A percentile compares a stretch with the other conserved stretches of the same genome.
Evolutionary conservation across 140 eudicot genomes (phyloP).

Genomic region (Senecio squalidus): DNA sequence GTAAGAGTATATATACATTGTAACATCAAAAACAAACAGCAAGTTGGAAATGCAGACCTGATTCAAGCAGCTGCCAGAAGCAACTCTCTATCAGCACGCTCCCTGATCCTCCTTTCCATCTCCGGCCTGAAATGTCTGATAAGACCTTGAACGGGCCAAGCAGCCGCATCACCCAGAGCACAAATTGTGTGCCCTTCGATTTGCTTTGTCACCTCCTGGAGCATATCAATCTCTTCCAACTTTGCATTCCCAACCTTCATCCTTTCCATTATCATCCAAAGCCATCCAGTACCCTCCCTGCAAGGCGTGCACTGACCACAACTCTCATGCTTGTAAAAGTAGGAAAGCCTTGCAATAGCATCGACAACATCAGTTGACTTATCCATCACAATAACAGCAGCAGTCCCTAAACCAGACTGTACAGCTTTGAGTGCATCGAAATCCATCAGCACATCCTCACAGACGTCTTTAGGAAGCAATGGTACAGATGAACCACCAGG

Average conservation of each 20-base stretch:
- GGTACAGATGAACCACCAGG: constrained; percentile 98
- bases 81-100: constrained; percentile 78
- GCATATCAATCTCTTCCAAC: constrained; percentile 97
- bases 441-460: constrained; percentile 96
- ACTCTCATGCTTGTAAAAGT: constrained; percentile 94
- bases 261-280: constrained; percentile 98
- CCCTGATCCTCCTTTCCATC: constrained; percentile 89
- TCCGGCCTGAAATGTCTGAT: constrained; percentile 96
- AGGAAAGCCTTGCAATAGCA: constrained; percentile 85
- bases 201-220: constrained; percentile 96
- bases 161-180: constrained; percentile 98
- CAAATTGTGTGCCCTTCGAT: constrained; percentile 98
- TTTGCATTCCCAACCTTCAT: constrained; percentile 94
- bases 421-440: constrained; percentile 90
- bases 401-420: constrained; percentile 91
- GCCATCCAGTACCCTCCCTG: constrained; percentile 98
- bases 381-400: constrained; percentile 97
- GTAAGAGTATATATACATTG: not conserved
- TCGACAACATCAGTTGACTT: constrained; percentile 93
- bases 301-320: constrained; percentile 99
- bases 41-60: constrained; percentile 33
- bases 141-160: constrained; percentile 99
- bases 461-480: constrained; percentile 59
- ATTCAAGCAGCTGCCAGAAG: constrained; percentile 79
- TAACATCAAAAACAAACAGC: not conserved